Percentiles rank a stretch among this genome's conserved stretches.
These are phyloP conservation scores for Lumnitzera littorea DNA, from an alignment of 345 rosid genomes.

Conservation along the genomic window DNA sequence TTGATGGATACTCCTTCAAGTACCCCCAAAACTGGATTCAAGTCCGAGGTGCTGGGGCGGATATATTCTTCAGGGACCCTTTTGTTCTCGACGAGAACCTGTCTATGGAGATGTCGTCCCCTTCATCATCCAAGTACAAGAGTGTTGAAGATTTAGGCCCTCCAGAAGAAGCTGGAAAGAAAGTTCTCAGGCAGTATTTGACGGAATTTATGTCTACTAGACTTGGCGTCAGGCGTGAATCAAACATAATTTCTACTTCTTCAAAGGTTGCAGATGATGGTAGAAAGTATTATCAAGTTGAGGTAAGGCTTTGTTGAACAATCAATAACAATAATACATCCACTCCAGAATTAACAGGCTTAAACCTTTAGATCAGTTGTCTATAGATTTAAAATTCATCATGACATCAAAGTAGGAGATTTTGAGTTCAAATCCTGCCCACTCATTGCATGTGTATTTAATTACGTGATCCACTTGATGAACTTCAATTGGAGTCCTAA, in stretches of 20 bases:
- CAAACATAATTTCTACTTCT: constrained; percentile 59
- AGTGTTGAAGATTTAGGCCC: constrained; percentile 84
- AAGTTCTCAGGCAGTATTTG: constrained; percentile 73
- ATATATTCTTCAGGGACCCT: constrained; percentile 92
- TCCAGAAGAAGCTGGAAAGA: constrained; percentile 76
- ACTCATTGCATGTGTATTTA: no score
- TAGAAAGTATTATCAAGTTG: constrained; percentile 77
- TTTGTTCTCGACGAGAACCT: constrained; percentile 76
- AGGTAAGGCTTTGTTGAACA: constrained; percentile 33
- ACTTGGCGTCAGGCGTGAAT: constrained; percentile 75
- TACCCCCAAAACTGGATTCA: constrained; percentile 90
- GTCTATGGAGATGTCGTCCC: constrained; percentile 87
- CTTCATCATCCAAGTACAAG: constrained; percentile 76
- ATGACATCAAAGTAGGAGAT: no score
- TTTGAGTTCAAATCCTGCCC: no score
- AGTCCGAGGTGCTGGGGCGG: constrained; percentile 90
- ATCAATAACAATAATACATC: no score
- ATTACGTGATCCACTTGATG: no score
- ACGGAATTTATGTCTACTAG: constrained; percentile 98
- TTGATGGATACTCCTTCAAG: constrained; percentile 85
- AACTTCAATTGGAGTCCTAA: no score
- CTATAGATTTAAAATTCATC: not conserved
- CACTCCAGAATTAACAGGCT: no score
- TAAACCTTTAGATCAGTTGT: not conserved
- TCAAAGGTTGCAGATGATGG: constrained; percentile 90